A percentile compares a stretch with the other conserved stretches of the same genome.
These are phyloP conservation scores for Rhipidocladum racemiflorum DNA, from an alignment of 176 grass and related monocot species.

Conservation along the genomic window DNA sequence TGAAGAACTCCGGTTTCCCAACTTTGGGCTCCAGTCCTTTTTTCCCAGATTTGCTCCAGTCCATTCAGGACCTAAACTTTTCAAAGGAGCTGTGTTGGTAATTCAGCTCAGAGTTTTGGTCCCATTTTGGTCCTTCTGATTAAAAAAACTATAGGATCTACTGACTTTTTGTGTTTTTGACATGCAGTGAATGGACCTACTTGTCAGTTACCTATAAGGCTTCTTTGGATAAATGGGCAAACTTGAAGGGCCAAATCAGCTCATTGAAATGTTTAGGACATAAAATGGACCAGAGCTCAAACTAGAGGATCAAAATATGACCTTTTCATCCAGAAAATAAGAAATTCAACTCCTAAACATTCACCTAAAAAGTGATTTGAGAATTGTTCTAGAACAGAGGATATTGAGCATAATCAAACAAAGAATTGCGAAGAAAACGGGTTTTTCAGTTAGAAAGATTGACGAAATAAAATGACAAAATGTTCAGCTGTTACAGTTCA, in stretches of 20 bases:
- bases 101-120: background rate
- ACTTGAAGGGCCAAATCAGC: background rate
- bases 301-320: background rate
- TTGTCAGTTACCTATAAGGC: background rate
- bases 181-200: background rate
- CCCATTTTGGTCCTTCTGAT: background rate
- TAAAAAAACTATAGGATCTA: background rate
- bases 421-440: background rate
- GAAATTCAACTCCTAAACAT: slow-evolving; percentile 19
- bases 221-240: background rate
- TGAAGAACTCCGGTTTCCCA: background rate
- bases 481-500: background rate
- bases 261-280: background rate
- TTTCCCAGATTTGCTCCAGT: background rate
- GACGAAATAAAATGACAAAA: background rate
- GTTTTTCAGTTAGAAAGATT: background rate
- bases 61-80: background rate
- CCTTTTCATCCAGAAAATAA: background rate
- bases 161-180: background rate
- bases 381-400: background rate
- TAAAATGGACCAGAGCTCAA: background rate
- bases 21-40: background rate
- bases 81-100: background rate
- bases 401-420: slow-evolving; percentile 1
- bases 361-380: background rate